These are phyloP conservation scores for Chaetomiaceae sp. DNA, from an alignment of 2,329 filamentous ascomycete genomes.

Conservation along the genomic window DNA sequence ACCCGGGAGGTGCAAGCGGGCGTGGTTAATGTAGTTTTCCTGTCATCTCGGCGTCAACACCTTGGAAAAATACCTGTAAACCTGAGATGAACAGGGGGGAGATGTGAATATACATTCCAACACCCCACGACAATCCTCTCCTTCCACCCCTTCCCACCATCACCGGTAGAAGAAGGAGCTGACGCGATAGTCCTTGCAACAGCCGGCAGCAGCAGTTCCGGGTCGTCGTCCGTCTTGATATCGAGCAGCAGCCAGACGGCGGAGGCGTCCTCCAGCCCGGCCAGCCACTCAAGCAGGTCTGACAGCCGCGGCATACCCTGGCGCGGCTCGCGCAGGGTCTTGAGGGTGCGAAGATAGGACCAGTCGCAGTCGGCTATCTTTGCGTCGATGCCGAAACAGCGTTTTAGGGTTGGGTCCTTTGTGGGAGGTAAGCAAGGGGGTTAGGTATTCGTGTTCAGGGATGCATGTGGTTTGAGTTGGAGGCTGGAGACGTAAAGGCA, in stretches of 20 bases:
- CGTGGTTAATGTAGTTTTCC: conserved; percentile 64
- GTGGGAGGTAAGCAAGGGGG: too few species aligned
- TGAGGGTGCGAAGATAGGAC: conserved; percentile 63
- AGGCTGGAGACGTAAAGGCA: too few species aligned
- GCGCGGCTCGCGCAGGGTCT: conserved; percentile 63
- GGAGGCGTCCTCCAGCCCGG: conserved; percentile 49
- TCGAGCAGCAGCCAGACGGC: conserved; percentile 76
- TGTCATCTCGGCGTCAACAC: conserved; percentile 32
- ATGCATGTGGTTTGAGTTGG: too few species aligned
- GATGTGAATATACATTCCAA: conserved; percentile 61
- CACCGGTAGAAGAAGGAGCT: conserved; percentile 33
- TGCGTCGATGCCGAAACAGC: conserved; percentile 74
- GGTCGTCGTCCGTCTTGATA: conserved; percentile 75
- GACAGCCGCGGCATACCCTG: conserved; percentile 67
- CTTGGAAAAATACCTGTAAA: too few species aligned
- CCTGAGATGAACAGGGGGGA: neutral
- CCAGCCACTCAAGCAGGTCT: conserved; percentile 71
- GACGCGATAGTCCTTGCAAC: conserved; percentile 60
- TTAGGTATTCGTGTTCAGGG: neutral
- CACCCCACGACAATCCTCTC: conserved; percentile 72
- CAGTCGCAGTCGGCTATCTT: conserved; percentile 74
- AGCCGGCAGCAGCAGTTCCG: conserved; percentile 64
- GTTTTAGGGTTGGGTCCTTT: conserved; percentile 69
- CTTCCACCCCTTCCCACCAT: conserved; percentile 51
- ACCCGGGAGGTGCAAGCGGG: conserved; percentile 55